Conservation (phyloP, 805 yeast genomes). For the Zygosaccharomyces bisporus region DNA sequence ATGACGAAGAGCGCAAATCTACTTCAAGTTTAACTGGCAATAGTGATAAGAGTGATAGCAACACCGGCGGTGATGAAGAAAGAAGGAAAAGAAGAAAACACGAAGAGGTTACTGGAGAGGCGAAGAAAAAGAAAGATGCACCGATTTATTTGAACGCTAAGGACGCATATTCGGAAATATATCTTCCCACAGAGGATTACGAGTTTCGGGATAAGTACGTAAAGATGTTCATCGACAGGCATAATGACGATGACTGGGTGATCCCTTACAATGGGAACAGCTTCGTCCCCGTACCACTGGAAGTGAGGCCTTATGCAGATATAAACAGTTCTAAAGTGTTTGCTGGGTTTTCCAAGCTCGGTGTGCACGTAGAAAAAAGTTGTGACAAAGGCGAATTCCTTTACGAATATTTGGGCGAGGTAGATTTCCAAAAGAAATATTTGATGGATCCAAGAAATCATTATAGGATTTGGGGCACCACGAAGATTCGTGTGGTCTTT, state of each 20-base stretch:
- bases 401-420: constrained; percentile 67
- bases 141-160: constrained; percentile 34
- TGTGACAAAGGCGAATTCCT: constrained; percentile 50
- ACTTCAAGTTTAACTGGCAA: background rate
- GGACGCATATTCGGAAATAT: constrained; percentile 36
- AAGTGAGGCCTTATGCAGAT: constrained; percentile 59
- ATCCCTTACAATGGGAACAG: constrained; percentile 17
- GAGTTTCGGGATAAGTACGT: constrained; percentile 45
- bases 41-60: background rate
- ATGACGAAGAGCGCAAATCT: background rate
- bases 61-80: background rate
- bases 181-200: constrained; percentile 33
- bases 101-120: constrained; percentile 22
- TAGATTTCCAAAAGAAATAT: constrained; percentile 63
- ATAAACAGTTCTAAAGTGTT: constrained; percentile 54
- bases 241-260: constrained; percentile 43
- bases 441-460: constrained; percentile 66
- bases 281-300: constrained; percentile 26
- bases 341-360: constrained; percentile 68
- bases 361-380: constrained; percentile 46
- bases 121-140: constrained; percentile 29
- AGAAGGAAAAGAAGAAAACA: constrained; percentile 25
- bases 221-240: constrained; percentile 48
- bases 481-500: constrained; percentile 54
- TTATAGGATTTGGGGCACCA: constrained; percentile 69